phyloP scores from a whole-genome alignment of 1,284 basidiomycete genomes.

The Agroathelia rolfsii region DNA sequence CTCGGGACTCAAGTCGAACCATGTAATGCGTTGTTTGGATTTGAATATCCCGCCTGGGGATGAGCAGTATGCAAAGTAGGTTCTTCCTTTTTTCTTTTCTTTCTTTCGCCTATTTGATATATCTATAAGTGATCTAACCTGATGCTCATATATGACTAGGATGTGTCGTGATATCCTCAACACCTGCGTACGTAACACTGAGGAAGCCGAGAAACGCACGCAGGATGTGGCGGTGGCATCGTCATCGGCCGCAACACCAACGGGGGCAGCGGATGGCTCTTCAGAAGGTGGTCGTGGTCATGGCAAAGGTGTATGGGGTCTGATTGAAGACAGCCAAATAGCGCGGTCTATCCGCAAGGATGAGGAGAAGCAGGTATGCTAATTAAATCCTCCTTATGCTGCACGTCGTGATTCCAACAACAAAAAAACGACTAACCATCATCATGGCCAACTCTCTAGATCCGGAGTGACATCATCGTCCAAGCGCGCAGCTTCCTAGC shows the following conservation, averaged over 20 bases:
- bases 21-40: conserved; percentile 85
- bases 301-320: conserved; percentile 64
- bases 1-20: conserved; percentile 77
- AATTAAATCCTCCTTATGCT: conserved; percentile 2
- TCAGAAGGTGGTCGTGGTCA: conserved; percentile 28
- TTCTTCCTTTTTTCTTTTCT: conserved; percentile 23
- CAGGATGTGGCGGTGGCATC: conserved; percentile 34
- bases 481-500: conserved; percentile 41
- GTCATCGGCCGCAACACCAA: conserved; percentile 17
- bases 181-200: conserved; percentile 82
- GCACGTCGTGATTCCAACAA: conserved; percentile 5
- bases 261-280: no score
- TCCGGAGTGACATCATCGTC: conserved; percentile 40
- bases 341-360: conserved; percentile 57
- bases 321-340: conserved; percentile 75
- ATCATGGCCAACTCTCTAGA: conserved; percentile 21
- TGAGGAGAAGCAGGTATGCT: conserved; percentile 49
- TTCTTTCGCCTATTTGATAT: no score
- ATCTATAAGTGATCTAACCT: no score
- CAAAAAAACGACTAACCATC: conserved; percentile 8
- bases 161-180: conserved; percentile 73
- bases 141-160: no score
- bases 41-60: conserved; percentile 86
- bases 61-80: conserved; percentile 75
- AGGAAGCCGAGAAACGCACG: conserved; percentile 35